Conservation (phyloP, 2,329 filamentous ascomycete species). For the Fusarium sp. region DNA sequence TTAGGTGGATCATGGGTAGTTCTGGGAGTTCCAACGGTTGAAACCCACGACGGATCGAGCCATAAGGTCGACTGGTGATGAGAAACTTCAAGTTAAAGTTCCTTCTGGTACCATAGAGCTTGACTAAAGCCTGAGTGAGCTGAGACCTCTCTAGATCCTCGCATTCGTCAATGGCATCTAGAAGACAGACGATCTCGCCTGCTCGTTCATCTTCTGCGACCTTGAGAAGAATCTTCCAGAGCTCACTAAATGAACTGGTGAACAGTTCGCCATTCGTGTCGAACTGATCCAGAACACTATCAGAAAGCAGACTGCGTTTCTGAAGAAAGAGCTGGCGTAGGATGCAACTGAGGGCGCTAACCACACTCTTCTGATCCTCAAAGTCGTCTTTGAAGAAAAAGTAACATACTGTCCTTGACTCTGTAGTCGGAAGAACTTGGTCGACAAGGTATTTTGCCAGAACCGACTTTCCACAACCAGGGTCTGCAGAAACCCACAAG, state of each 20-base stretch:
- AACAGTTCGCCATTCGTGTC: slow-evolving; percentile 28
- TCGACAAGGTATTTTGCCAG: slow-evolving; percentile 53
- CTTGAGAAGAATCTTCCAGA: slow-evolving; percentile 48
- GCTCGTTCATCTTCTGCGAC: slow-evolving; percentile 14
- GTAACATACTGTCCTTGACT: slow-evolving; percentile 48
- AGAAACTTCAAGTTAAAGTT: slow-evolving; percentile 51
- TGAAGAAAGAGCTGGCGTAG: slow-evolving; percentile 53
- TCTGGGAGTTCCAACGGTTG: slow-evolving; percentile 2
- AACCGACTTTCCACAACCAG: slow-evolving; percentile 59
- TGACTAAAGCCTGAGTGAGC: slow-evolving; percentile 41
- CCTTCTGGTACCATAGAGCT: slow-evolving; percentile 34
- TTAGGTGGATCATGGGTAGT: slow-evolving; percentile 31
- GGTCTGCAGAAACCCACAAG: slow-evolving; percentile 54
- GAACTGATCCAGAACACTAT: slow-evolving; percentile 35
- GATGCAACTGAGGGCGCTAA: slow-evolving; percentile 49
- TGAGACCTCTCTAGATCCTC: slow-evolving; percentile 22
- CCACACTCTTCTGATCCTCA: slow-evolving; percentile 47
- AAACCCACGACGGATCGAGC: slow-evolving; percentile 38
- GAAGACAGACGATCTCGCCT: slow-evolving; percentile 49
- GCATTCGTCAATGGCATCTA: slow-evolving; percentile 59
- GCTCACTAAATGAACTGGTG: slow-evolving; percentile 37
- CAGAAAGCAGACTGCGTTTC: slow-evolving; percentile 37
- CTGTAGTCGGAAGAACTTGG: slow-evolving; percentile 30
- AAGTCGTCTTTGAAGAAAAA: slow-evolving; percentile 62
- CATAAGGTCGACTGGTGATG: slow-evolving; percentile 48